These are phyloP conservation scores for Bacidia rubella DNA, from an alignment of 495 filamentous ascomycete species.

Conservation along the genomic window DNA sequence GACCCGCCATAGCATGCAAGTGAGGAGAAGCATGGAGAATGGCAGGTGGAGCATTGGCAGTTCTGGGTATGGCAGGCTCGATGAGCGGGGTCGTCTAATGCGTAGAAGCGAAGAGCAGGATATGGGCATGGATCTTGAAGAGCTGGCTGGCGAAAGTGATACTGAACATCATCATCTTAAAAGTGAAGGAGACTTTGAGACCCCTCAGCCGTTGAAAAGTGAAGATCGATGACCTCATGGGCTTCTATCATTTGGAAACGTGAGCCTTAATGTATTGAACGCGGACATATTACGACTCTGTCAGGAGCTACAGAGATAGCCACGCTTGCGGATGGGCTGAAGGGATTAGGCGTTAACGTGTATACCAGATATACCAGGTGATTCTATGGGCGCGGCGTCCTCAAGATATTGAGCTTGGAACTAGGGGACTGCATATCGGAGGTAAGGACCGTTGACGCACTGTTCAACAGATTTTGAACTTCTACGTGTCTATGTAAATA, in stretches of 20 bases:
- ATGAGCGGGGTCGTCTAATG: slow-evolving; percentile 70
- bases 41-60: slow-evolving; percentile 44
- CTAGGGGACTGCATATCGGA: background rate
- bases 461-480: background rate
- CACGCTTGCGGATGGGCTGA: no score
- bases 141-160: slow-evolving; percentile 60
- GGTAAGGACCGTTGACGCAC: background rate
- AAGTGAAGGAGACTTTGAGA: slow-evolving; percentile 14
- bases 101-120: slow-evolving; percentile 69
- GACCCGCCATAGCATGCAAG: slow-evolving; percentile 86
- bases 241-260: background rate
- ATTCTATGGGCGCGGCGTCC: background rate
- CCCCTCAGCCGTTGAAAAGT: slow-evolving; percentile 26
- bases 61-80: slow-evolving; percentile 34
- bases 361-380: no score
- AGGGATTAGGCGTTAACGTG: no score
- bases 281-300: background rate
- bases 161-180: slow-evolving; percentile 24
- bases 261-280: background rate
- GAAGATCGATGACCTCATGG: slow-evolving; percentile 27
- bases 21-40: slow-evolving; percentile 51
- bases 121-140: slow-evolving; percentile 49
- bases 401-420: background rate
- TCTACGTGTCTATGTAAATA: background rate
- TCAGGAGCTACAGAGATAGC: no score